Conservation (phyloP, 169 alveolate genomes). For the Plasmodium knowlesi region DNA sequence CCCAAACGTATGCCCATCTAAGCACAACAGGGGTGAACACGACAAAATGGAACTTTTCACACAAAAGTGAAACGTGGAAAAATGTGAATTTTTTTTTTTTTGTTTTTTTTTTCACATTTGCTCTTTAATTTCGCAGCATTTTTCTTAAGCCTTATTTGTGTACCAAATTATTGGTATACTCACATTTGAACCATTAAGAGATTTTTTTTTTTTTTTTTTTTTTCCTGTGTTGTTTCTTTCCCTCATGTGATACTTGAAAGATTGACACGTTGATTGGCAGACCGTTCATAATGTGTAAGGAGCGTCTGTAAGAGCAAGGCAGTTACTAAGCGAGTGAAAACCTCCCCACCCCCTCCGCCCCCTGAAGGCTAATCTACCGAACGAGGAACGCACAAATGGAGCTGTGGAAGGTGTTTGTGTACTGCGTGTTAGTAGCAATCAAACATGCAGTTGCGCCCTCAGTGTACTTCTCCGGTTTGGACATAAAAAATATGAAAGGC, state of each 20-base stretch:
- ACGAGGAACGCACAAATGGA: slow-evolving; percentile 8
- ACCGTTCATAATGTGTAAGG: not conserved
- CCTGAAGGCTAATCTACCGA: not conserved
- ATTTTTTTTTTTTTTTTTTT: not conserved
- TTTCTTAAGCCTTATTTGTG: not conserved
- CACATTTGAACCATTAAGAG: not conserved
- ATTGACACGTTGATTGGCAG: not conserved
- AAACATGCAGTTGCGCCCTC: slow-evolving; percentile 23
- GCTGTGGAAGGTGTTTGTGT: not conserved
- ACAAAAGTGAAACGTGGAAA: not conserved
- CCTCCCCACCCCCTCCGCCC: too few species aligned
- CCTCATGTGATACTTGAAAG: not conserved
- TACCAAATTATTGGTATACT: not conserved
- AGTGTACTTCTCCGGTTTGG: slow-evolving; percentile 32
- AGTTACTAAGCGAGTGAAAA: not conserved
- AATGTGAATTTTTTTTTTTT: not conserved
- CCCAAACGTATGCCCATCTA: not conserved
- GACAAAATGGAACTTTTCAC: not conserved
- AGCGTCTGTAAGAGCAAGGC: not conserved
- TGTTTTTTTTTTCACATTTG: not conserved
- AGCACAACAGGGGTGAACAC: not conserved
- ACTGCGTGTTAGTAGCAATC: not conserved
- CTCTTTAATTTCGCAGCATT: not conserved
- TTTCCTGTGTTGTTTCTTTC: not conserved
- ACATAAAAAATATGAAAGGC: slow-evolving; percentile 55